A percentile compares a stretch with the other conserved stretches of the same genome.
phyloP scores from a whole-genome alignment of 2,329 filamentous ascomycete species.

The Aspergillus quadrilineatus region DNA sequence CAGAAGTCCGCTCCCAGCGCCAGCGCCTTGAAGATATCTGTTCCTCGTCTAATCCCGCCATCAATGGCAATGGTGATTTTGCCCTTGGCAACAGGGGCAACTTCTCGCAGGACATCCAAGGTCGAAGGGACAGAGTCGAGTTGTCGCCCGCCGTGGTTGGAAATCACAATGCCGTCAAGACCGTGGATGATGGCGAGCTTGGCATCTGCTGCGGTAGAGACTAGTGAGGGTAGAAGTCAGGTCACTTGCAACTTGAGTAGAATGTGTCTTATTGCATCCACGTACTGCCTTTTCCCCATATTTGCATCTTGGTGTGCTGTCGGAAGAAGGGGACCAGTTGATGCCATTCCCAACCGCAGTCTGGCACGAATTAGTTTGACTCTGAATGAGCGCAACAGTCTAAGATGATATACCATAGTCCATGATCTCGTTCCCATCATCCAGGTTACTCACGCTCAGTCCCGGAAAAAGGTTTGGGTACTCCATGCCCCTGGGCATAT shows the following conservation, averaged over 20 bases:
- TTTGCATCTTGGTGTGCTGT: conserved; percentile 21
- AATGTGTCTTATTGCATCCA: not conserved
- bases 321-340: conserved; percentile 10
- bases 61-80: conserved; percentile 35
- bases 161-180: conserved; percentile 39
- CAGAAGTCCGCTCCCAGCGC: conserved; percentile 31
- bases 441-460: conserved; percentile 12
- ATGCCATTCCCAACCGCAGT: not conserved
- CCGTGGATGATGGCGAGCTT: conserved; percentile 35
- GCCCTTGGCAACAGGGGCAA: conserved; percentile 29
- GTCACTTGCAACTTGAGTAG: too few relatives aligned
- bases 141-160: conserved; percentile 42
- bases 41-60: conserved; percentile 35
- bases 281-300: conserved; percentile 27
- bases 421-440: not conserved
- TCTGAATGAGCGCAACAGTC: not conserved
- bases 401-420: not conserved
- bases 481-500: conserved; percentile 17
- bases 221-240: too few relatives aligned
- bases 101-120: conserved; percentile 35
- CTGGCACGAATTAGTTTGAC: too few relatives aligned
- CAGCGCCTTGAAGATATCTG: conserved; percentile 39
- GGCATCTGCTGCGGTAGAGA: conserved; percentile 24
- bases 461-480: conserved; percentile 23
- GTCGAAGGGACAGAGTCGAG: conserved; percentile 39